A percentile compares a stretch with the other conserved stretches of the same genome.
Evolutionary conservation across 1,139 yeast genomes (phyloP).

Genomic region (Groenewaldozyma auringiensis): DNA sequence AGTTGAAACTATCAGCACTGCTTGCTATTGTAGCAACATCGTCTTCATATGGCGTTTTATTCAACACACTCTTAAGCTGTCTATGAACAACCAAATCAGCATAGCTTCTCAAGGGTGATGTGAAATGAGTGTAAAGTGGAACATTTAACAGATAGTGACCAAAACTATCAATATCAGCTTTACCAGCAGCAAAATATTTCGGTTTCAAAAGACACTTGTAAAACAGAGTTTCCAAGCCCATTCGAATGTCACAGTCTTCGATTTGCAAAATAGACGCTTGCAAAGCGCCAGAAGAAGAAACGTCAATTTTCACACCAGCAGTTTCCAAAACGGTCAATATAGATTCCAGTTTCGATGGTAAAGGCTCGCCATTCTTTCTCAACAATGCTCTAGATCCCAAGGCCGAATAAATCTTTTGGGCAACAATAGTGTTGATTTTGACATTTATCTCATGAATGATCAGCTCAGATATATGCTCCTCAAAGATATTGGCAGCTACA

Average conservation of each 20-base stretch:
- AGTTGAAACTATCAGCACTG: conserved; percentile 85
- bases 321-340: conserved; percentile 63
- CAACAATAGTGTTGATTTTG: conserved; percentile 80
- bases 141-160: conserved; percentile 70
- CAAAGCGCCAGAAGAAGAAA: conserved; percentile 64
- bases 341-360: conserved; percentile 71
- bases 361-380: conserved; percentile 83
- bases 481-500: conserved; percentile 60
- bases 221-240: conserved; percentile 70
- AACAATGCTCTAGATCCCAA: conserved; percentile 76
- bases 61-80: conserved; percentile 66
- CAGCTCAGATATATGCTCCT: conserved; percentile 49
- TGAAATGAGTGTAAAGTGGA: conserved; percentile 87
- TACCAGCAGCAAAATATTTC: conserved; percentile 82
- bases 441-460: conserved; percentile 69
- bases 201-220: conserved; percentile 82
- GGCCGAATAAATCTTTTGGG: conserved; percentile 66
- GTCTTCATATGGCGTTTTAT: conserved; percentile 34
- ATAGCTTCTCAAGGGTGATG: conserved; percentile 87
- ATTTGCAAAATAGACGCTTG: conserved; percentile 63
- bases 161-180: conserved; percentile 61
- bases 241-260: conserved; percentile 56
- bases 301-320: conserved; percentile 56
- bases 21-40: conserved; percentile 71
- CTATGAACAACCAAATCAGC: conserved; percentile 91